Percentiles rank a stretch among this genome's conserved stretches.
These are phyloP conservation scores for Rhexocercosporidium sp. DNA, from an alignment of 2,329 filamentous ascomycete genomes.

Conservation along the genomic window DNA sequence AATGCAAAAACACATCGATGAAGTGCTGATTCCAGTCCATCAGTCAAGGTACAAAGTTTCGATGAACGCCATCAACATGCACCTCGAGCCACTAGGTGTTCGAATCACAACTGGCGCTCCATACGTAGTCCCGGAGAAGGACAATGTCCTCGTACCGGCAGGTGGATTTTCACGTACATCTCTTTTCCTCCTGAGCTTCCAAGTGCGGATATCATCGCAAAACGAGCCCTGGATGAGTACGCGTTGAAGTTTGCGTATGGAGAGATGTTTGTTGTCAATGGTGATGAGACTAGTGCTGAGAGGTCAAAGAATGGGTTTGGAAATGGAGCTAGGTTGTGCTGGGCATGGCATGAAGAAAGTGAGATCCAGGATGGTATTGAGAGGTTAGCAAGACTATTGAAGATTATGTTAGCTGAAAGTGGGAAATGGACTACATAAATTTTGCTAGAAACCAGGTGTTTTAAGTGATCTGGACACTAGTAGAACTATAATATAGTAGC, in stretches of 20 bases:
- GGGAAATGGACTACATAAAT: not conserved
- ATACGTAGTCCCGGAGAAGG: slow-evolving; percentile 2
- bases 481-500: not conserved
- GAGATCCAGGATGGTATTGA: slow-evolving; percentile 59
- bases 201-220: slow-evolving; percentile 46
- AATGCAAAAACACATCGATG: slow-evolving; percentile 58
- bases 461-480: not conserved
- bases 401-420: not conserved
- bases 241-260: slow-evolving; percentile 52
- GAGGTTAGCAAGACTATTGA: slow-evolving; percentile 47
- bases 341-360: slow-evolving; percentile 61
- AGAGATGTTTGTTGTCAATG: slow-evolving; percentile 56
- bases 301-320: slow-evolving; percentile 43
- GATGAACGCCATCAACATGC: slow-evolving; percentile 31
- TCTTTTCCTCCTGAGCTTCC: slow-evolving; percentile 50
- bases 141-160: slow-evolving; percentile 39
- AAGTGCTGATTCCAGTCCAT: slow-evolving; percentile 61
- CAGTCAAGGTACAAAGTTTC: slow-evolving; percentile 40
- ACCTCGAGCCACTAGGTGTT: slow-evolving; percentile 35
- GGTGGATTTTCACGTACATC: slow-evolving; percentile 73
- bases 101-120: slow-evolving; percentile 21
- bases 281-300: slow-evolving; percentile 40
- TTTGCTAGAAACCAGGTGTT: not conserved
- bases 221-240: slow-evolving; percentile 48
- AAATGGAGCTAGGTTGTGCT: slow-evolving; percentile 58